Conservation (phyloP, 1,284 basidiomycete genomes). For the Cryptococcus jaspeensis region DNA sequence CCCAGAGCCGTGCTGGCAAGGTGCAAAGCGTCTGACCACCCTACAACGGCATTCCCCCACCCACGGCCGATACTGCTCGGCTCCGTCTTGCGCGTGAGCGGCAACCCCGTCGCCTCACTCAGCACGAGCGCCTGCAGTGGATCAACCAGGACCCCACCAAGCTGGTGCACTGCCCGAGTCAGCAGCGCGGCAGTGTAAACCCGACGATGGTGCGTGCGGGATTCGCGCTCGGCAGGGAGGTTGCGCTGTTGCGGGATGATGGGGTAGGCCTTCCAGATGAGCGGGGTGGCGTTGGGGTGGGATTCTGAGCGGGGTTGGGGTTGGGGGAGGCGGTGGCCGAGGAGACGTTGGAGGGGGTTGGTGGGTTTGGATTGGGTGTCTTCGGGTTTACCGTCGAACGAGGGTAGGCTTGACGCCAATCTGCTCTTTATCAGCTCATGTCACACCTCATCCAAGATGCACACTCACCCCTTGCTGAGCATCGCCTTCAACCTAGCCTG, state of each 20-base stretch:
- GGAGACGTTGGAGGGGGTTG: constrained; percentile 14
- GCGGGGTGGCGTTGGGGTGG: constrained; percentile 4
- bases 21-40: constrained; percentile 32
- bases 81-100: constrained; percentile 18
- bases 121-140: constrained; percentile 30
- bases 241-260: constrained; percentile 67
- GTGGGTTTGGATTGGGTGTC: constrained; percentile 1
- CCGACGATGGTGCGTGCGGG: constrained; percentile 62
- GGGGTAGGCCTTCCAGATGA: constrained; percentile 58
- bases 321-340: constrained; percentile 5
- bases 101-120: constrained; percentile 26
- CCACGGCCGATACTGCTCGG: constrained; percentile 62
- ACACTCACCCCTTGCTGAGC: constrained; percentile 14
- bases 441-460: constrained; percentile 11
- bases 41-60: constrained; percentile 58
- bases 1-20: constrained; percentile 26
- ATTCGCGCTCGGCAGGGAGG: constrained; percentile 58
- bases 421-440: constrained; percentile 2
- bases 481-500: constrained; percentile 28
- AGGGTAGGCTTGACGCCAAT: constrained; percentile 16
- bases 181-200: constrained; percentile 29
- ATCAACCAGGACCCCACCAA: constrained; percentile 65
- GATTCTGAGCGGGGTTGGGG: neutral
- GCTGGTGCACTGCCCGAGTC: constrained; percentile 68
- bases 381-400: constrained; percentile 9